Percentiles rank a stretch among this genome's conserved stretches.
phyloP scores from a whole-genome alignment of 1,284 basidiomycete species.

The Ceratobasidium sp. region DNA sequence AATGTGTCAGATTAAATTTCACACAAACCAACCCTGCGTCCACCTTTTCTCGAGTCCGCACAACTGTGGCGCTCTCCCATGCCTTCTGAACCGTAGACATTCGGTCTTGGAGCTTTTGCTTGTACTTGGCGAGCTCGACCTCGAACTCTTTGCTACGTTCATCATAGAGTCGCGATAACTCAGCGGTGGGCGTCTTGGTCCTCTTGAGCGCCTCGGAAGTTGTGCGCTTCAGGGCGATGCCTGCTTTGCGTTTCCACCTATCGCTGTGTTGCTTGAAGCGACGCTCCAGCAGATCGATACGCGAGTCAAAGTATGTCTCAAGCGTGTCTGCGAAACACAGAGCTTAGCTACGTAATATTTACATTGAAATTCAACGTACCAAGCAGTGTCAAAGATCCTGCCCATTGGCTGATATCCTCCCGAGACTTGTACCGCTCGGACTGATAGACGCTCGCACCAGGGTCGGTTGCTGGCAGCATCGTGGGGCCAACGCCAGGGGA shows the following conservation, averaged over 20 bases:
- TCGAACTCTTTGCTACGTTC: conserved; percentile 72
- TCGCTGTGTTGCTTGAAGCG: conserved; percentile 86
- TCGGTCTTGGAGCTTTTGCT: conserved; percentile 76
- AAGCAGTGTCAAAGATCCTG: conserved; percentile 73
- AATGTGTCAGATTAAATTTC: conserved; percentile 1
- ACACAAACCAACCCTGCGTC: conserved; percentile 23
- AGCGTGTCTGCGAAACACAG: conserved; percentile 66
- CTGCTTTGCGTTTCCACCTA: conserved; percentile 78
- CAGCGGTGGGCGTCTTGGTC: conserved; percentile 71
- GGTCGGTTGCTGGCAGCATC: conserved; percentile 10
- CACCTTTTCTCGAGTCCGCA: conserved; percentile 86
- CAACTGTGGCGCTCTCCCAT: conserved; percentile 89
- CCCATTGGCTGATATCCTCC: conserved; percentile 49
- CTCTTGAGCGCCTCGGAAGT: conserved; percentile 51
- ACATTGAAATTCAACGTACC: conserved; percentile 52
- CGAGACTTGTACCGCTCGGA: conserved; percentile 19
- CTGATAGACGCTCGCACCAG: not conserved
- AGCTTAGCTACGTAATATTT: not conserved
- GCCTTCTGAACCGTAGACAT: conserved; percentile 73
- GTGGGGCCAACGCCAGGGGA: not conserved
- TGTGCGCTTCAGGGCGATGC: conserved; percentile 59
- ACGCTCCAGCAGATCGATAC: conserved; percentile 87
- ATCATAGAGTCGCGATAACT: conserved; percentile 53
- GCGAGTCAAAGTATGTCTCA: conserved; percentile 89
- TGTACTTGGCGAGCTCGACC: conserved; percentile 82